Evolutionary conservation across 169 alveolate genomes (phyloP).

Genomic region (Besnoitia besnoiti): DNA sequence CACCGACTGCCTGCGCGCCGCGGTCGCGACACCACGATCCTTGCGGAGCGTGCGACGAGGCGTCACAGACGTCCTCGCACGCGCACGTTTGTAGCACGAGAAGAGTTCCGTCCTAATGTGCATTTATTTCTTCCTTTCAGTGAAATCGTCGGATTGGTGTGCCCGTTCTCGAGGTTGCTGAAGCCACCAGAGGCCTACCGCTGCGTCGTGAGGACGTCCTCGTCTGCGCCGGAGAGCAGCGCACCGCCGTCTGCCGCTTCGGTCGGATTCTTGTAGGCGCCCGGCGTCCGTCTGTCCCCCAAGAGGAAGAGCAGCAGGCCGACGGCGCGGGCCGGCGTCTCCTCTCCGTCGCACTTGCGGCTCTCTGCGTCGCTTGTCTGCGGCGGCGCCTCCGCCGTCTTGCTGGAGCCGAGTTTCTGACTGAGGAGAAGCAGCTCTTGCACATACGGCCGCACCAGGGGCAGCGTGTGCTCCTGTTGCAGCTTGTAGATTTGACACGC

Average conservation of each 20-base stretch:
- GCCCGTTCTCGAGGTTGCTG: no score
- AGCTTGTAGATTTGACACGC: slow-evolving; percentile 27
- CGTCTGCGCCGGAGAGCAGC: background rate
- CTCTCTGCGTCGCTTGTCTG: background rate
- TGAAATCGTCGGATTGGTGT: no score
- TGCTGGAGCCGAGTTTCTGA: background rate
- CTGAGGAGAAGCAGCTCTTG: slow-evolving; percentile 30
- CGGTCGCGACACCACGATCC: no score
- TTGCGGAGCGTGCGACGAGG: no score
- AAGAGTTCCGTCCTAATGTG: no score
- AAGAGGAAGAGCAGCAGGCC: slow-evolving; percentile 20
- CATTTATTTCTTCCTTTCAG: no score
- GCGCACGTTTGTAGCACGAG: no score
- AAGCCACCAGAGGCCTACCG: no score
- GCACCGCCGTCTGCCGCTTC: background rate
- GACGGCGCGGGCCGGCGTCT: background rate
- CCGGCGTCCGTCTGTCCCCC: background rate
- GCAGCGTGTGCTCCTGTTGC: slow-evolving; percentile 66
- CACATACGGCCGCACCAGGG: slow-evolving; percentile 49
- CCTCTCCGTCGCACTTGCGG: background rate
- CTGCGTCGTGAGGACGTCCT: background rate
- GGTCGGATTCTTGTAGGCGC: background rate
- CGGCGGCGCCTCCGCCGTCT: no score
- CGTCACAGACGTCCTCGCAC: no score
- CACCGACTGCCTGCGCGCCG: no score